Evolutionary conservation across 2,329 filamentous ascomycete species (phyloP), one percentile per base, ranked within the genome.

Genomic region (Aaosphaeria arxii): DNA sequence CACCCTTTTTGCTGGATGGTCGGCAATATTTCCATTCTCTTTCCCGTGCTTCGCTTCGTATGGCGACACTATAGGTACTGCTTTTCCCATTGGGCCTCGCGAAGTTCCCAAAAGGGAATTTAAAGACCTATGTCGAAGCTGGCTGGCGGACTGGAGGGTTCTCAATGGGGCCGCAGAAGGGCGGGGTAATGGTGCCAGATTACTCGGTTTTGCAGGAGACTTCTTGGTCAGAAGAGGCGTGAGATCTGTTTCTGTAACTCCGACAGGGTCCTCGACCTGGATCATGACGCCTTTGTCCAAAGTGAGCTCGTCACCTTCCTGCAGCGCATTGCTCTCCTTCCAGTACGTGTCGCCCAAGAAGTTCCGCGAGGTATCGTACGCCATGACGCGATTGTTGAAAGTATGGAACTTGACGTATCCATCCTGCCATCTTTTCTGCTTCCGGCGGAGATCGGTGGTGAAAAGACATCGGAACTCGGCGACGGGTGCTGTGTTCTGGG

Each of bases 351-450:
- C 91, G 3, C 91, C 91, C 30, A 96, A 80, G 55, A 86, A 89
- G 65, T 91, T 89, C 0, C 88, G 84, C 2, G 82, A 76, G 42
- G 89, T 84, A 67, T 96, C 91, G 60, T 94, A 92, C 5, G 95
- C 88, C 89, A 96, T 95, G 50, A 94, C 77, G 4, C 89, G 84
- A 64, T 85, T 89, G 74, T 96, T 96, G 80, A 95, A 96, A 1
- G 88, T 87, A 64, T 96, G 91, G 55, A 87, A 95, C 55, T 87
- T 88, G 52, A 96, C 81, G 44, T 84, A 84, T 33, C 92, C 91
- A 85, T 96, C 91, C 62, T 95, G 89, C 91, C 91, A 96, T 51
- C 89, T 79, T 68, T 96, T 96, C 58, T 89, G 85, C 73, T 96
- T 96, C 47, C 89, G 84, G 44, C 85, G 84, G 39, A 95, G 69